Evolutionary conservation across 2,329 filamentous ascomycete genomes (phyloP), one percentile per base, ranked within the genome.

Genomic region (Penicillium sp.): DNA sequence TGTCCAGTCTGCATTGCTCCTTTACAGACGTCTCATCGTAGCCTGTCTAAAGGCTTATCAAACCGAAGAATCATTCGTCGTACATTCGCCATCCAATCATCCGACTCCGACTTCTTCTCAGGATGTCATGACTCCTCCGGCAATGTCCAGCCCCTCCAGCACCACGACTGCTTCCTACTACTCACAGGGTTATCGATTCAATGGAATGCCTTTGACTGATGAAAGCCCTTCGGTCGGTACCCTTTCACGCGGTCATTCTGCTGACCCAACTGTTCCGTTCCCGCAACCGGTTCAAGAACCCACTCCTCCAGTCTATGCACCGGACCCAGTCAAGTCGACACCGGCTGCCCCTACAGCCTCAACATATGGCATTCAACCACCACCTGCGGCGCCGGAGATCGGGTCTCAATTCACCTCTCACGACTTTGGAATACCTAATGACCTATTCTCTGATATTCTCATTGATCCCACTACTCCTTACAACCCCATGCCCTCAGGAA

Each of bases 31-130:
- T 58, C 84, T 99, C 45, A 87, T 93, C 44, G 84, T 83, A 52
- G 91, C 92, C 12, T 95, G 92, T 64, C 78, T 97, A 64, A 91
- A 90, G 69, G 91, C 90, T 63, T 99, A 95, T 71, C 87, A 92
- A 57, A 82, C 76, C 7, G 78, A 79, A 23, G 76, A 81, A 36
- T 77, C 63, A 70, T 83, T 51, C 71, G 82, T 52, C 70, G 80
- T 54, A 72, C 81, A 54, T 66, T 82, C 53, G 62, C 78, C 54
- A 72, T 74, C 65, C 58, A 76, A 65, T 63, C 74, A 65, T 60
- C 71, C 69, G 39, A 76, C 74, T 16, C 74, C 73, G 28, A 62
- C 63, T 4, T 73, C 73, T 13, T 69, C 71, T 10, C 71, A 72
- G 47, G 74, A 72, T 18, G 58, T 70, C 24, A 65, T 65, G 43